Evolutionary conservation across 192 early-diverging fungal species (phyloP).

Genomic region (Umbelopsis sp.): DNA sequence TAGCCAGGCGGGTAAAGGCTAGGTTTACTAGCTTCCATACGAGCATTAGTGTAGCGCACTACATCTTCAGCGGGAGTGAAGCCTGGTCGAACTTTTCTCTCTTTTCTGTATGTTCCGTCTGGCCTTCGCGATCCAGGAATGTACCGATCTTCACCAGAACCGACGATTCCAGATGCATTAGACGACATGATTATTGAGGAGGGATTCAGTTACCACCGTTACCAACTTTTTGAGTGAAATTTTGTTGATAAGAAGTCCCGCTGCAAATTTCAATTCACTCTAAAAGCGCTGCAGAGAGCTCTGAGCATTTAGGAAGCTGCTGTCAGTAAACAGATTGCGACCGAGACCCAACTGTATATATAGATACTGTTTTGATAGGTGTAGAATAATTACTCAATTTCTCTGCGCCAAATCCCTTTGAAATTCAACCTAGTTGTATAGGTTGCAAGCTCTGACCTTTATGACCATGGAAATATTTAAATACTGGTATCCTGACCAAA

Average conservation of each 20-base stretch:
- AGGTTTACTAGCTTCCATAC: slow-evolving; percentile 41
- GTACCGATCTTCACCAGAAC: slow-evolving; percentile 50
- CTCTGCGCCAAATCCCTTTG: too few species aligned
- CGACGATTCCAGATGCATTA: slow-evolving; percentile 38
- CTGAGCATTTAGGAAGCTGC: too few species aligned
- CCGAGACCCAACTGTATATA: background rate
- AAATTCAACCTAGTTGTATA: too few species aligned
- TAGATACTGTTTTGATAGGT: background rate
- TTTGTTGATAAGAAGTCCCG: too few species aligned
- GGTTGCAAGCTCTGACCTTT: too few species aligned
- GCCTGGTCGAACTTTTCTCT: slow-evolving; percentile 71
- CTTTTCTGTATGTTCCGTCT: slow-evolving; percentile 71
- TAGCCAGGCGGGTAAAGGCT: slow-evolving; percentile 16
- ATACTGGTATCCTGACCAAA: too few species aligned
- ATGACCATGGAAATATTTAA: too few species aligned
- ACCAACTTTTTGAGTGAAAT: too few species aligned
- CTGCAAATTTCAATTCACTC: too few species aligned
- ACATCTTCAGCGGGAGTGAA: slow-evolving; percentile 71
- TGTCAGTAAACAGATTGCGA: too few species aligned
- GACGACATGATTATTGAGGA: background rate
- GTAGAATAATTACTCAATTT: background rate
- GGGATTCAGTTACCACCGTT: too few species aligned
- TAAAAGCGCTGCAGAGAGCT: too few species aligned
- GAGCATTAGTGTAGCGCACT: slow-evolving; percentile 59
- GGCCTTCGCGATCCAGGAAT: slow-evolving; percentile 66